Base-by-base conservation (phyloP, 176 grass and related monocot genomes). In the Oryza meridionalis region DNA sequence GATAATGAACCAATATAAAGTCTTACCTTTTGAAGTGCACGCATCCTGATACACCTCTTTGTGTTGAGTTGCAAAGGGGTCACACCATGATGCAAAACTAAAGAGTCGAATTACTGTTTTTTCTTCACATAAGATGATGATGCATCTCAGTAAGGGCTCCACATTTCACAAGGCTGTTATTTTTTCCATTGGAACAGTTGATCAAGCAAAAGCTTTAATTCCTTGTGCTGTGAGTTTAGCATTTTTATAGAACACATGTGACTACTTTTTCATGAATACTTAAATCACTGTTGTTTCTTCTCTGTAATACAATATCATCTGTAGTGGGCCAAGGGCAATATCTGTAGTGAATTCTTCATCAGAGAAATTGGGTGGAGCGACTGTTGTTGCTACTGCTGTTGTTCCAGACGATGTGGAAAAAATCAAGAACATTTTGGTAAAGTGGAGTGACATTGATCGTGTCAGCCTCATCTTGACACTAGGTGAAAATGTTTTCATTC, bases 31-130 rank as follows among this genome's bases (percentile, higher is more conserved):
- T 82, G 58, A 80, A 73, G 64, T 81, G 35, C 22, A 71, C 29
- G 90, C 95, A 98, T 92, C 89, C 44, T 90, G 95, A 94, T 94
- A 97, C 92, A 90, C 92, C 92, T 91, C 77, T 88, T 91, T 86
- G 79, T 55, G 10, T 77, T 25, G 64, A 91, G 83, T 33, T 88
- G 79, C 53, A 86, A 93, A 81, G 87, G 53, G 88, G 95, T 93
- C 95, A 97, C 92, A 77, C 46, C 73, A 35, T 70, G 90, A 91
- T 91, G 95, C 90, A 82, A 97, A 84, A 97, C 37, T 43, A 69
- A 94, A 84, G 78, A 61, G 81, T 78, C 69, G 33, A 76, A 33
- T 86, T 82, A 71, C 31, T 90, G 42, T 11, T 44, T 21, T 79
- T 83, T 45, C 63, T 80, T 88, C 86, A 77, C 76, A 82, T 84